phyloP scores from a whole-genome alignment of 2,329 filamentous ascomycete species.

The Aspergillus udagawae region DNA sequence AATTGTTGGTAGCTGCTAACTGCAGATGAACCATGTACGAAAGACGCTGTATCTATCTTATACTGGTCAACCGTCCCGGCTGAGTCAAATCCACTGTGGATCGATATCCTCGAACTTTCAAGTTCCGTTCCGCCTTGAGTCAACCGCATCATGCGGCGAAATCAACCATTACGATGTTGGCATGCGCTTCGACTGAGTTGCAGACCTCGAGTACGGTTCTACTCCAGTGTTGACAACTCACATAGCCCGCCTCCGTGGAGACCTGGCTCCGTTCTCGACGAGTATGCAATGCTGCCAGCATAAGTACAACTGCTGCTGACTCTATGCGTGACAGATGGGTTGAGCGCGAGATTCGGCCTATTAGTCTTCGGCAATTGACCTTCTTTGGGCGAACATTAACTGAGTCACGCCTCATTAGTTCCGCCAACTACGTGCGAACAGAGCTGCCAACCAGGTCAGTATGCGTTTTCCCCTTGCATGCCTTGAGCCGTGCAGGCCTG shows the following conservation, averaged over 20 bases:
- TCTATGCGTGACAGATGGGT: constrained; percentile 68
- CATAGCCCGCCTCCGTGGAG: constrained; percentile 52
- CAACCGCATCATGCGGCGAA: constrained; percentile 35
- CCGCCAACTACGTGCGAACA: constrained; percentile 94
- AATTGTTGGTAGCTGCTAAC: constrained; percentile 2
- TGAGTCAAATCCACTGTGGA: constrained; percentile 5
- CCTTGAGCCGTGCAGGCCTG: neutral
- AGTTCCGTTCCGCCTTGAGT: constrained; percentile 14
- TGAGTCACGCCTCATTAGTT: constrained; percentile 82
- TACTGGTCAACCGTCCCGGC: constrained; percentile 7
- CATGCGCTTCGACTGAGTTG: constrained; percentile 20
- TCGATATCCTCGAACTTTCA: constrained; percentile 7
- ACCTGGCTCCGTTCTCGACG: constrained; percentile 56
- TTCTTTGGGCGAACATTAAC: constrained; percentile 94
- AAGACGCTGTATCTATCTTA: constrained; percentile 6
- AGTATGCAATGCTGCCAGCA: constrained; percentile 40
- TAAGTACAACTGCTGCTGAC: constrained; percentile 13
- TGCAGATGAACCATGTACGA: constrained; percentile 16
- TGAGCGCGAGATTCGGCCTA: constrained; percentile 84
- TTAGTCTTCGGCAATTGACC: constrained; percentile 92
- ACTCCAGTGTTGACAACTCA: constrained; percentile 19
- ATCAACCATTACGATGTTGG: constrained; percentile 33
- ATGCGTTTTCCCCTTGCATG: neutral
- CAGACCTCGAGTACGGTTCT: constrained; percentile 19
- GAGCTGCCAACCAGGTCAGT: constrained; percentile 79